These are phyloP conservation scores for Astrothelium macrocarpum DNA, from an alignment of 495 filamentous ascomycete species.

Conservation along the genomic window DNA sequence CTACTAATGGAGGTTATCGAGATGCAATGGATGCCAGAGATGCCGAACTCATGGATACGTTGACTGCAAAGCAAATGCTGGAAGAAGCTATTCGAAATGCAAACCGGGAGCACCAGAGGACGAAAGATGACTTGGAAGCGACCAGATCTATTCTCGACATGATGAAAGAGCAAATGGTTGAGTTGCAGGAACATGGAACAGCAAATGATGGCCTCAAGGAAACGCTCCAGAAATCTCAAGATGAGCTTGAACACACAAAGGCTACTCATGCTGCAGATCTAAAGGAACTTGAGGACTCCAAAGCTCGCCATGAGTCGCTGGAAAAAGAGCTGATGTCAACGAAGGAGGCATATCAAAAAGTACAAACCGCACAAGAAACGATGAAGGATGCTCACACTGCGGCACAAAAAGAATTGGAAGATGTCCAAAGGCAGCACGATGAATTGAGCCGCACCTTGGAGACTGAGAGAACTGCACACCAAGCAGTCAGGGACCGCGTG, in stretches of 20 bases:
- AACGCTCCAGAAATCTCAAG: not conserved
- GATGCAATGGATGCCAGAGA: not conserved
- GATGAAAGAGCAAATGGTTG: not conserved
- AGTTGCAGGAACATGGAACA: not conserved
- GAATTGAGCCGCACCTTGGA: not conserved
- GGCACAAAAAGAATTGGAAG: not conserved
- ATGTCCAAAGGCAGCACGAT: not conserved
- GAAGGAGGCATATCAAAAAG: not conserved
- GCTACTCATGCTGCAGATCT: not conserved
- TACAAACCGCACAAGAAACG: not conserved
- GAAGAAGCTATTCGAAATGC: conserved; percentile 4
- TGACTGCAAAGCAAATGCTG: not conserved
- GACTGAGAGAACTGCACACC: not conserved
- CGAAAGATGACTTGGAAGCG: conserved; percentile 2
- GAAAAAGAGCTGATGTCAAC: not conserved
- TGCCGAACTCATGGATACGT: not conserved
- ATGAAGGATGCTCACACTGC: not conserved
- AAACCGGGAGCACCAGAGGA: not conserved
- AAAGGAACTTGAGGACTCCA: not conserved
- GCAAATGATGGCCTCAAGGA: not conserved
- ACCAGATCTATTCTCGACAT: not conserved
- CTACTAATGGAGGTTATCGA: not conserved
- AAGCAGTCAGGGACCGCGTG: not conserved
- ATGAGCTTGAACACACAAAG: not conserved
- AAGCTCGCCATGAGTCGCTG: not conserved